Base-by-base conservation (phyloP, 805 yeast species). In the Saccharomycopsis capsularis region DNA sequence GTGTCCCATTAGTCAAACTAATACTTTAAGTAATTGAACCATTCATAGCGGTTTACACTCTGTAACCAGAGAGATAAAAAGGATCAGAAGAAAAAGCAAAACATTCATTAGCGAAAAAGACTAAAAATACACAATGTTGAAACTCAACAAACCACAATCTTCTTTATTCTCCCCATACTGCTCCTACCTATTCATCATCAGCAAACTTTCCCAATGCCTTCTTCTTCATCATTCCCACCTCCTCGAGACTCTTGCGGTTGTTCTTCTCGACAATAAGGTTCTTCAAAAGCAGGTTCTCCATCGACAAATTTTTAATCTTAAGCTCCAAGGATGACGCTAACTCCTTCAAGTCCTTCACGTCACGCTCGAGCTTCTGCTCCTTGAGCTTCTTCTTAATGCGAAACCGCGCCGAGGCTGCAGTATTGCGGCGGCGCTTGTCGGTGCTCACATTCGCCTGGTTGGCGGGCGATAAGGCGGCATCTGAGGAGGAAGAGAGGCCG, bases 321-420 rank as follows among this genome's bases (percentile, higher is more conserved):
- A 76, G 73, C 63, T 89, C 95, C 54, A 89, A 71, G 21, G 69
- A 68, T 42, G 70, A 67, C 15, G 90, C 81, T 53, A 77, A 66
- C 29, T 85, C 90, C 57, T 79, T 80, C 57, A 91, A 71, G 52
- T 84, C 90, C 57, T 78, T 76, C 18, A 90, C 75, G 51, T 75
- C 79, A 51, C 80, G 71, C 66, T 90, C 96, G 81, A 91, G 76
- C 62, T 90, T 91, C 67, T 85, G 93, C 67, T 91, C 97, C 64
- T 87, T 85, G 67, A 84, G 60, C 74, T 91, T 90, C 79, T 86
- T 89, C 75, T 87, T 88, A 62, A 88, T 78, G 55, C 99, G 75
- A 71, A 91, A 91, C 52, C 98, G 73, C 3, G 97, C 97, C 19
- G 91, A 81, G 1, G 99, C 98, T 1, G 93, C 96, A 0, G 96